Base-by-base conservation (phyloP, 78 protist species). In the slime mould (Dictyostelium discoideum) region DNA sequence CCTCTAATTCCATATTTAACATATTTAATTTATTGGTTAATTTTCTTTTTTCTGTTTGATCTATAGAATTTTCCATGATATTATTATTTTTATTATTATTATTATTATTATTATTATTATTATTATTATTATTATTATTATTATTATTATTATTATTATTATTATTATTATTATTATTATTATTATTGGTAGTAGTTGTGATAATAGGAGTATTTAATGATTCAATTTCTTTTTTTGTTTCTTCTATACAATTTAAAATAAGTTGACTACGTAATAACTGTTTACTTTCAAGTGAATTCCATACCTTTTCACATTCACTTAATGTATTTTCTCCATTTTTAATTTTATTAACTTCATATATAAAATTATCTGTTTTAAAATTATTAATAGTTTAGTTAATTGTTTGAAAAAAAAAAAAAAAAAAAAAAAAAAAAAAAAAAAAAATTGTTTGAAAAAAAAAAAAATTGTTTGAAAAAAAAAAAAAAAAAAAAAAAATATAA, bases 271-370 rank as follows among this genome's bases (percentile, higher is more conserved):
- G 60, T 20, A 87, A 78, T 40, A 29, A 40, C 24, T 84, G 46
- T 29, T 18, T 37, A 4, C 20, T 18, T 13, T 79, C 65, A 37
- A 87, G 44, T 39, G 18, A 20, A 13, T 87, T 48, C 93, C 93
- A 87, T 22, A 79, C 93, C 18, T 57, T 32, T 22, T 39, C 54
- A 87, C 93, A 87, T 63, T 87, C 93, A 14, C 42, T n/a, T 22
- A 44, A 22, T 6, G 20, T n/a, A 20, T 37, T 42, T 42, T 42
- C 57, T 37, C 9, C 24, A 37, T 20, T 37, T 63, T 60, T 87
- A 13, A 87, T 87, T 60, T 87, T 87, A 79, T 87, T 87, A 5
- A 87, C 67, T 87, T 87, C 93, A 86, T 74, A 86, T 48, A 76
- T 5, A 54, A 86, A 86, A 22, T 86, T 74, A 86, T 86, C 92